Evolutionary conservation across 2,329 filamentous ascomycete species (phyloP).

Genomic region (Aspergillus piperis): DNA sequence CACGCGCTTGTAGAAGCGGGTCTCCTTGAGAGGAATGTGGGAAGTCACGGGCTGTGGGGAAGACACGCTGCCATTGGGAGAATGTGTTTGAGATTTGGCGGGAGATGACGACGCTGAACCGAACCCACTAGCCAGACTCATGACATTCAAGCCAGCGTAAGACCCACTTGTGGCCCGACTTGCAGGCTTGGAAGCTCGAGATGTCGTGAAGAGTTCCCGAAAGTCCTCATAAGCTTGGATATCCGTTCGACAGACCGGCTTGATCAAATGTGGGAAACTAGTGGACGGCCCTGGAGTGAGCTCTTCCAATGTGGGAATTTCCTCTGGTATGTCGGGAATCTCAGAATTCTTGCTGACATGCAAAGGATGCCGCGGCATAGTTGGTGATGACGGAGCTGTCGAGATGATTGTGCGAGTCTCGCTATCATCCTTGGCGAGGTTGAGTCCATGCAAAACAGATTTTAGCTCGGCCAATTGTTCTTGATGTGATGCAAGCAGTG

Average conservation of each 20-base stretch:
- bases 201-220: slow-evolving; percentile 69
- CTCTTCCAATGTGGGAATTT: slow-evolving; percentile 52
- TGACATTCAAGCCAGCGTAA: slow-evolving; percentile 64
- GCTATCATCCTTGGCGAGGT: slow-evolving; percentile 68
- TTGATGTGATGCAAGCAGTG: slow-evolving; percentile 82
- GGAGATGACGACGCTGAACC: slow-evolving; percentile 62
- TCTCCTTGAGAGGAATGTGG: slow-evolving; percentile 71
- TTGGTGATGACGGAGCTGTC: slow-evolving; percentile 77
- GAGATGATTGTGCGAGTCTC: slow-evolving; percentile 67
- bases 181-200: slow-evolving; percentile 61
- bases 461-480: slow-evolving; percentile 93
- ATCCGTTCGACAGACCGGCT: slow-evolving; percentile 80
- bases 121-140: slow-evolving; percentile 55
- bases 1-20: slow-evolving; percentile 89
- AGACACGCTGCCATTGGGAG: slow-evolving; percentile 47
- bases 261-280: slow-evolving; percentile 79
- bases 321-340: slow-evolving; percentile 54
- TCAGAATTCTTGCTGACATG: slow-evolving; percentile 61
- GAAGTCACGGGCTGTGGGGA: slow-evolving; percentile 48
- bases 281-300: slow-evolving; percentile 63
- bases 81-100: slow-evolving; percentile 59
- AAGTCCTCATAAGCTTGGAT: slow-evolving; percentile 83
- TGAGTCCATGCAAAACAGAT: slow-evolving; percentile 85
- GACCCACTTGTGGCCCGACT: slow-evolving; percentile 73
- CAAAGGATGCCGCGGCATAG: slow-evolving; percentile 60